Evolutionary conservation across 1,284 basidiomycete genomes (phyloP).

Genomic region (Puccinia polysora): DNA sequence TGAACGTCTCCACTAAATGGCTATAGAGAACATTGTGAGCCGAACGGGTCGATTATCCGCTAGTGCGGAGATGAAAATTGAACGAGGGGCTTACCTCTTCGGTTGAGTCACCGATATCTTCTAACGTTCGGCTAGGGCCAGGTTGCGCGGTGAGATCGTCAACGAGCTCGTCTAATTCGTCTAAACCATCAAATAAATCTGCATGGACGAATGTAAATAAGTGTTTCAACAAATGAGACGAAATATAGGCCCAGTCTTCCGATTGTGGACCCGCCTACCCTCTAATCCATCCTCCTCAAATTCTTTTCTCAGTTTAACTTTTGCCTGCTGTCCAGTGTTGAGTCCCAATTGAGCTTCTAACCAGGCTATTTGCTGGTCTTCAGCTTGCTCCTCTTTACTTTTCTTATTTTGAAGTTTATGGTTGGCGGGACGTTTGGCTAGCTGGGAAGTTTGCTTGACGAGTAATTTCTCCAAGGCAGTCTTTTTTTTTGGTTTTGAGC

Average conservation of each 20-base stretch:
- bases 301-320: conserved; percentile 34
- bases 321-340: conserved; percentile 22
- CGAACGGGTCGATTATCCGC: not conserved
- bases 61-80: not conserved
- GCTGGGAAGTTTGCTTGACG: conserved; percentile 1
- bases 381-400: conserved; percentile 27
- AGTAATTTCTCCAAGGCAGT: conserved; percentile 27
- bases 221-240: not conserved
- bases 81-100: conserved; percentile 2
- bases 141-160: conserved; percentile 5
- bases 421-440: not conserved
- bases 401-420: conserved; percentile 7
- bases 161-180: conserved; percentile 33
- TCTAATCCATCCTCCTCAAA: conserved; percentile 43
- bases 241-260: not conserved
- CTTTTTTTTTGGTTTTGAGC: conserved; percentile 4
- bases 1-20: not conserved
- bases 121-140: not conserved
- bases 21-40: not conserved
- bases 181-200: conserved; percentile 43
- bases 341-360: conserved; percentile 39
- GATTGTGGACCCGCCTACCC: not conserved
- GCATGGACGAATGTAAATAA: not conserved
- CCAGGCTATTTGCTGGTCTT: conserved; percentile 42
- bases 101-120: not conserved